Conservation (phyloP, 768 basidiomycete genomes). For the Suillus brevipes region DNA sequence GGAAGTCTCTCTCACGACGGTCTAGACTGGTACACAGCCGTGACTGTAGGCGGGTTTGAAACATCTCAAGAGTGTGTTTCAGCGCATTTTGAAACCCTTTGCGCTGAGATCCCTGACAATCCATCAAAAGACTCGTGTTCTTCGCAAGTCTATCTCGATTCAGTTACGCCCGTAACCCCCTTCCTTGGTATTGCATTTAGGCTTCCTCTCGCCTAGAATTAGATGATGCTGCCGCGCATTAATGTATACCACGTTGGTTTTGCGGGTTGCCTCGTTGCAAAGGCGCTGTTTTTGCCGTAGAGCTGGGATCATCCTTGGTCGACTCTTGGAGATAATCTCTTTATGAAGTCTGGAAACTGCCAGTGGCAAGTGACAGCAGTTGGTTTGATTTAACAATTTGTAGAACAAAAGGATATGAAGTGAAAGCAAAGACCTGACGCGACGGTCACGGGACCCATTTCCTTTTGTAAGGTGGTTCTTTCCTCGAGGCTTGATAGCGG, state of each 20-base stretch:
- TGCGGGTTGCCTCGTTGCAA: not conserved
- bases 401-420: not conserved
- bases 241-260: constrained; percentile 1
- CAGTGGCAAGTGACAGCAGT: not conserved
- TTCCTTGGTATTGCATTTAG: not conserved
- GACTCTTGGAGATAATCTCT: not conserved
- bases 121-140: not conserved
- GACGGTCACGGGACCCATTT: constrained; percentile 38
- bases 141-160: constrained; percentile 2
- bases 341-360: not conserved
- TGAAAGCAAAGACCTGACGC: constrained; percentile 20
- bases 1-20: not conserved
- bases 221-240: not conserved
- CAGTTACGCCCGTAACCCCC: not conserved
- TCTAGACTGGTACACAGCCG: not conserved
- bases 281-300: not conserved
- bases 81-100: not conserved
- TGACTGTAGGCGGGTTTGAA: not conserved
- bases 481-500: constrained; percentile 26
- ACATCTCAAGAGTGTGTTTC: not conserved
- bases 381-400: not conserved
- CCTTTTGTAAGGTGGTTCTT: constrained; percentile 31
- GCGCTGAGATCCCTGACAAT: not conserved
- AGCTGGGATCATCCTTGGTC: not conserved
- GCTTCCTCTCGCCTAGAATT: not conserved